These are phyloP conservation scores for Cytidiella melzeri DNA, from an alignment of 768 basidiomycete genomes.

Conservation along the genomic window DNA sequence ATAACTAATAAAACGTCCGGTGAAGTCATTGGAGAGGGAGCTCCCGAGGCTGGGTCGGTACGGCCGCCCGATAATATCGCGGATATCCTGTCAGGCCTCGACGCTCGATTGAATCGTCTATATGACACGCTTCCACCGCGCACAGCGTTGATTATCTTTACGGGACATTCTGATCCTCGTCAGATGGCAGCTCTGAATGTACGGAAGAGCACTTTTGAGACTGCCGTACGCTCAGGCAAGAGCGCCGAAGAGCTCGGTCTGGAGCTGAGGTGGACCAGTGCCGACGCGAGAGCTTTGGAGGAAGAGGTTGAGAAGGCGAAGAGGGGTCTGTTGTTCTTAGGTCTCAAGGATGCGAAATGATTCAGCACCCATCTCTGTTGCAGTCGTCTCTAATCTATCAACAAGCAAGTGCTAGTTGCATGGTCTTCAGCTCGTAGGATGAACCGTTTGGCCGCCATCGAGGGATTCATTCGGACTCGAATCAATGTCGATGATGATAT, in stretches of 20 bases:
- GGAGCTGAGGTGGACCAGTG: constrained; percentile 66
- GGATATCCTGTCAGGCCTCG: constrained; percentile 41
- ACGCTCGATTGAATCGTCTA: constrained; percentile 54
- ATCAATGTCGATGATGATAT: no score
- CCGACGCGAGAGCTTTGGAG: constrained; percentile 75
- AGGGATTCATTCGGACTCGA: no score
- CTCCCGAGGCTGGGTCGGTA: constrained; percentile 14
- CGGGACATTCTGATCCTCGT: constrained; percentile 85
- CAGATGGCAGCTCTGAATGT: constrained; percentile 68
- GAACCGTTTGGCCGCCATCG: background rate
- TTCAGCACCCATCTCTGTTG: no score
- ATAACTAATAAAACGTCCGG: constrained; percentile 46
- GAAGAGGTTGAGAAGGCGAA: constrained; percentile 74
- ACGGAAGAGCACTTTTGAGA: constrained; percentile 69
- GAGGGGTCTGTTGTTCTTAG: constrained; percentile 79
- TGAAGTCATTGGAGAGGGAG: constrained; percentile 24
- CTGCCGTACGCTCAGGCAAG: constrained; percentile 48
- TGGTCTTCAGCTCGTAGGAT: background rate
- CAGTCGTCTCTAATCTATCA: background rate
- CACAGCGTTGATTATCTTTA: constrained; percentile 81
- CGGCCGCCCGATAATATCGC: constrained; percentile 7
- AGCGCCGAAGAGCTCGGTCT: constrained; percentile 46
- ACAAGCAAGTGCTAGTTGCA: background rate
- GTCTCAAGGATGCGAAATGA: constrained; percentile 35
- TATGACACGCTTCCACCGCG: constrained; percentile 68